Percentiles rank a stretch among this genome's conserved stretches.
These are phyloP conservation scores for Neodidymelliopsis sp. DNA, from an alignment of 2,329 filamentous ascomycete genomes.

Conservation along the genomic window DNA sequence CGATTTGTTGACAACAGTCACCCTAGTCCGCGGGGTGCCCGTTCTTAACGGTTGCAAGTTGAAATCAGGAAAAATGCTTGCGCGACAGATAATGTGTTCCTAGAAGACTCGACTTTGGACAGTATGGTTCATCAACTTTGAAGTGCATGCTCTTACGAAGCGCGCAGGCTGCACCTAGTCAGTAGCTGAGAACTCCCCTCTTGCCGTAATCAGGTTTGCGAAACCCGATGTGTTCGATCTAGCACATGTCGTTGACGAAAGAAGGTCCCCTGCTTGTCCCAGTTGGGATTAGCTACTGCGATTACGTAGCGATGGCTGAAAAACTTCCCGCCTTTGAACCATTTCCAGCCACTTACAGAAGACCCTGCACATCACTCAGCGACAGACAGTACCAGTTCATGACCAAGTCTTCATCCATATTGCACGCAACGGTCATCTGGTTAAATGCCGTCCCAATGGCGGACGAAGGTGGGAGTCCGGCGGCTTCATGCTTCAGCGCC, in stretches of 20 bases:
- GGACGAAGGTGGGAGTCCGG: no score
- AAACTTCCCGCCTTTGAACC: not conserved
- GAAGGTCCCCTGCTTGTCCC: constrained; percentile 11
- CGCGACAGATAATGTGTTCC: no score
- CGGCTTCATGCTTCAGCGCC: no score
- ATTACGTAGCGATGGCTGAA: constrained; percentile 7
- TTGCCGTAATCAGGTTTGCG: constrained; percentile 4
- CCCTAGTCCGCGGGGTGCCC: constrained; percentile 1
- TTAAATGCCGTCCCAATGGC: not conserved
- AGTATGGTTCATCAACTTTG: not conserved
- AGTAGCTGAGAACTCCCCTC: not conserved
- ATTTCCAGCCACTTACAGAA: constrained; percentile 1
- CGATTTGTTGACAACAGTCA: not conserved
- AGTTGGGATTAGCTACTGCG: not conserved
- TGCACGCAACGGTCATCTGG: no score
- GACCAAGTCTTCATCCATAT: not conserved
- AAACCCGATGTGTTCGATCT: not conserved
- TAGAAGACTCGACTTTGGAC: no score
- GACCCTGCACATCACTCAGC: not conserved
- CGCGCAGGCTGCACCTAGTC: not conserved
- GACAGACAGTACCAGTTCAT: not conserved
- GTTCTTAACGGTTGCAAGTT: not conserved
- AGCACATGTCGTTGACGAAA: constrained; percentile 8
- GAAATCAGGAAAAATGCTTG: not conserved
- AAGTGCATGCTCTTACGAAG: not conserved